These are phyloP conservation scores for Metschnikowia arizonensis DNA, from an alignment of 805 yeast genomes.

Conservation along the genomic window DNA sequence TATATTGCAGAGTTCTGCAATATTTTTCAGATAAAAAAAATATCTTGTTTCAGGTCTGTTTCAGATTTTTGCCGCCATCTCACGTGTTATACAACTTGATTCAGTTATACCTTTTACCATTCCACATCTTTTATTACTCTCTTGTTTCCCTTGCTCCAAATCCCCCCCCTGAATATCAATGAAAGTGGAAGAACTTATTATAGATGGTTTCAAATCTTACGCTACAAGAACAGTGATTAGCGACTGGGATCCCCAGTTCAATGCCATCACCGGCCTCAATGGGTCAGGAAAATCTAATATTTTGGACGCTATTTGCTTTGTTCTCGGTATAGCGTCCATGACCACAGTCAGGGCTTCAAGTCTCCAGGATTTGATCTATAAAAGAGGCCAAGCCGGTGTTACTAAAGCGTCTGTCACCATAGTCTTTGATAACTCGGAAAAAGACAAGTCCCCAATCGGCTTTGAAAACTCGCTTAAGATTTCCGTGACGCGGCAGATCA, in stretches of 20 bases:
- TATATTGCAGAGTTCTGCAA: too few relatives aligned
- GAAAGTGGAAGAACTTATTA: constrained; percentile 93
- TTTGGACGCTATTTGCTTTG: constrained; percentile 95
- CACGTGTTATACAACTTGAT: too few relatives aligned
- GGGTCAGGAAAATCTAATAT: constrained; percentile 98
- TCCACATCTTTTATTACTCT: too few relatives aligned
- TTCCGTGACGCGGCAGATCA: constrained; percentile 87
- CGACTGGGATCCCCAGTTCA: constrained; percentile 94
- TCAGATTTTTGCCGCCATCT: too few relatives aligned
- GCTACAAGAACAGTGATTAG: constrained; percentile 94
- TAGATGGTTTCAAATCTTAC: constrained; percentile 97
- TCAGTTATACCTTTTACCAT: too few relatives aligned
- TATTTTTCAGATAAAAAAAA: too few relatives aligned
- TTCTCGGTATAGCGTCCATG: constrained; percentile 94
- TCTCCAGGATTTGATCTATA: constrained; percentile 89
- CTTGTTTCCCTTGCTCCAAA: too few relatives aligned
- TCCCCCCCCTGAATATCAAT: constrained; percentile 30
- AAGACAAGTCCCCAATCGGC: constrained; percentile 77
- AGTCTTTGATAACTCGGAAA: constrained; percentile 84
- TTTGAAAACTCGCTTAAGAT: constrained; percentile 74
- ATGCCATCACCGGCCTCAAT: constrained; percentile 95
- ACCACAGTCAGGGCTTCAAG: constrained; percentile 91
- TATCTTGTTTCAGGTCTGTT: too few relatives aligned
- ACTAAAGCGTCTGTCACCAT: constrained; percentile 96
- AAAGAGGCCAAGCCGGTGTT: constrained; percentile 97